phyloP scores from a whole-genome alignment of 768 basidiomycete genomes.

The Podaxis rugospora region DNA sequence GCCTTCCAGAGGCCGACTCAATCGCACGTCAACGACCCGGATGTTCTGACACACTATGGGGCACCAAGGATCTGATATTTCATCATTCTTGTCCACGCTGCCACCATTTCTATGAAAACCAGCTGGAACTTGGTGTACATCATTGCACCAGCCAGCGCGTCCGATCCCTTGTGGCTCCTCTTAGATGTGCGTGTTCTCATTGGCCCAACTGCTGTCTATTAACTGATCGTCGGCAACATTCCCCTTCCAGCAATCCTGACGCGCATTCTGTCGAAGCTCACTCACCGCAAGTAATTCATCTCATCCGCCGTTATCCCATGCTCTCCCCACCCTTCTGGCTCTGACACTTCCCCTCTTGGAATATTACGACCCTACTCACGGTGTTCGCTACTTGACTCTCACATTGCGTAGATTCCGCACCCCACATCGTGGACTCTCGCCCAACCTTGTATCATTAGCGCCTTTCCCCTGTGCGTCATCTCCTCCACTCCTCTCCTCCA shows the following conservation, averaged over 20 bases:
- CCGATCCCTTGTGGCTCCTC: constrained; percentile 4
- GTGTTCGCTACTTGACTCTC: neutral
- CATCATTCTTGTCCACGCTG: constrained; percentile 33
- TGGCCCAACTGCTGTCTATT: neutral
- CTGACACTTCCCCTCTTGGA: neutral
- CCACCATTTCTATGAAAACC: constrained; percentile 17
- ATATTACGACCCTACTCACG: neutral
- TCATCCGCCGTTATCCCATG: neutral
- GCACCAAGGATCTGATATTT: constrained; percentile 41
- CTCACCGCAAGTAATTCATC: constrained; percentile 8
- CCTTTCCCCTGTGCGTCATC: neutral
- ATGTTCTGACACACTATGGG: constrained; percentile 38
- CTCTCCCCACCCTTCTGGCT: neutral
- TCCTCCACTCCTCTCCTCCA: neutral
- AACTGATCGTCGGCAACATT: neutral
- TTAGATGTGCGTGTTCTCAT: constrained; percentile 12
- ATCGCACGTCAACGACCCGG: constrained; percentile 41
- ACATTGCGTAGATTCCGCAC: neutral
- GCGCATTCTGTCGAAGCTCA: constrained; percentile 2
- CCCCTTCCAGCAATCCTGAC: neutral
- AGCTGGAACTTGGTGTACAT: constrained; percentile 18
- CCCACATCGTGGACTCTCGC: neutral
- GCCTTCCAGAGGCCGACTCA: constrained; percentile 23
- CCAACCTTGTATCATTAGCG: neutral
- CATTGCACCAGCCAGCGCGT: constrained; percentile 15